These are phyloP conservation scores for Nigrograna mackinnonii DNA, from an alignment of 2,329 filamentous ascomycete species.

Conservation along the genomic window DNA sequence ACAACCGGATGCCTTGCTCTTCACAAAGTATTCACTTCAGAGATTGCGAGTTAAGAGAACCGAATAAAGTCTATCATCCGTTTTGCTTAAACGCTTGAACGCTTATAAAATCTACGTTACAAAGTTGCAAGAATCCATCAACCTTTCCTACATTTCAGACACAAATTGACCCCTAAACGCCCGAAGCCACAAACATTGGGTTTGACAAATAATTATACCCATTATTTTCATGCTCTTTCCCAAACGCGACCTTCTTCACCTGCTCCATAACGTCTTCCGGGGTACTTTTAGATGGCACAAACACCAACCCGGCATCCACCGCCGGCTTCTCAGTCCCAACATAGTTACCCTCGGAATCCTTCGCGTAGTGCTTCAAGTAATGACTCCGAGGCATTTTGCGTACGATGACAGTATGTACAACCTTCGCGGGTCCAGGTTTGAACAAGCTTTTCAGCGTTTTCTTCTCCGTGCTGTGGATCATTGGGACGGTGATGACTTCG, in stretches of 20 bases:
- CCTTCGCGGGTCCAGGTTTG: slow-evolving; percentile 11
- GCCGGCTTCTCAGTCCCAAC: slow-evolving; percentile 23
- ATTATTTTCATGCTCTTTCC: too few species aligned
- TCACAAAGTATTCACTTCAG: too few species aligned
- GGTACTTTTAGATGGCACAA: slow-evolving; percentile 29
- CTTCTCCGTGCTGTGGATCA: slow-evolving; percentile 22
- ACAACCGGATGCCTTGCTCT: too few species aligned
- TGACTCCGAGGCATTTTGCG: slow-evolving; percentile 29
- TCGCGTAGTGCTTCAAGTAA: slow-evolving; percentile 33
- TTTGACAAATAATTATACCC: too few species aligned
- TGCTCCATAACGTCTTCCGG: slow-evolving; percentile 29
- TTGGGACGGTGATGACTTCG: slow-evolving; percentile 21
- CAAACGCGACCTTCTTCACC: slow-evolving; percentile 28
- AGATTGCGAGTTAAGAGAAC: too few species aligned
- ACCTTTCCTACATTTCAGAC: too few species aligned
- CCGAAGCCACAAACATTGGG: too few species aligned
- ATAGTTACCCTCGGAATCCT: slow-evolving; percentile 30
- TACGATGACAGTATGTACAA: slow-evolving; percentile 23
- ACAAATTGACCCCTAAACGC: too few species aligned
- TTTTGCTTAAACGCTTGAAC: too few species aligned
- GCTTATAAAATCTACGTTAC: too few species aligned
- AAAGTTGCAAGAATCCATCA: too few species aligned
- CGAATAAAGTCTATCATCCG: too few species aligned
- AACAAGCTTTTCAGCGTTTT: slow-evolving; percentile 15
- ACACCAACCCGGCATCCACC: slow-evolving; percentile 25